Base-by-base conservation (phyloP, 345 rosid species). In the Zanthoxylum bungeanum region DNA sequence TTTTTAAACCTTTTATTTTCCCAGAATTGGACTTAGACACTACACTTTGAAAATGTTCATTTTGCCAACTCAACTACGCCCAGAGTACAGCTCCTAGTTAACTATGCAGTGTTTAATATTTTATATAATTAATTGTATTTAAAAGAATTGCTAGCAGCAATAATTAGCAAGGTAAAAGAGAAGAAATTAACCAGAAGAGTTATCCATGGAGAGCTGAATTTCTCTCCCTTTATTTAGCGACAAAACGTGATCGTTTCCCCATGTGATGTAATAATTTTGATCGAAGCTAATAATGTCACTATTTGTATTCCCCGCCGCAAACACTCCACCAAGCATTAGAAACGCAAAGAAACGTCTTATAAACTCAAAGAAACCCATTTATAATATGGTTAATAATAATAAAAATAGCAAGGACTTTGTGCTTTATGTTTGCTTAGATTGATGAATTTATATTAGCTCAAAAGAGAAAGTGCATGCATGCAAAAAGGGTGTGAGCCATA, bases 121-220 rank as follows among this genome's bases (percentile, higher is more conserved):
- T 34, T 34, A 34, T 34, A 34, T 3, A 34, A n/a, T n/a, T n/a
- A n/a, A n/a, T 39, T 9, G 44, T 14, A 9, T 1, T 39, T 39
- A 39, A 1, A 39, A n/a, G 44, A 14, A 14, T 39, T 39, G 44
- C 14, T 1, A 44, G 49, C 49, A 44, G 12, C 14, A 12, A 11
- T 42, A 17, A 42, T 4, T 42, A 42, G 7, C 36, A 30, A 10
- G 5, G 0, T 14, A n/a, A 50, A 22, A 10, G 14, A 0, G 10
- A n/a, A 30, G 56, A 16, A 17, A 11, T 28, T 44, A n/a, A 88
- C 92, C 92, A 6, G 89, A 85, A 76, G 78, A 69, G 3, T 17
- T 16, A 71, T 88, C 92, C 78, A 85, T 25, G 1, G 88, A 85
- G 44, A 88, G 89, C 79, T 79, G 87, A 67, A 82, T 52, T 55